A percentile compares a stretch with the other conserved stretches of the same genome.
Evolutionary conservation across 495 filamentous ascomycete species (phyloP).

Genomic region (Margaritispora aquatica): DNA sequence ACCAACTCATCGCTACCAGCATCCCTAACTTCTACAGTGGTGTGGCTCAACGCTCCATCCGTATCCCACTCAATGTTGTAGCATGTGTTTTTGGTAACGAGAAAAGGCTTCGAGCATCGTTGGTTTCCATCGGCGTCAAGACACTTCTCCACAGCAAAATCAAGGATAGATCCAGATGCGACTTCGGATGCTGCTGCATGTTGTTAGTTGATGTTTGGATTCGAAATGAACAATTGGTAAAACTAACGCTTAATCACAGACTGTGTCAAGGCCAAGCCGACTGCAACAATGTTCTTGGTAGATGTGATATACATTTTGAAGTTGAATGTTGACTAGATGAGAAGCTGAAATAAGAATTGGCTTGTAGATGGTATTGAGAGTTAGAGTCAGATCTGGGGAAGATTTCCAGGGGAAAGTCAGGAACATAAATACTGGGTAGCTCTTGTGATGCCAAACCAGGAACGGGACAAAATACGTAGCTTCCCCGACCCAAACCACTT

Average conservation of each 20-base stretch:
- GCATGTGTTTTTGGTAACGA: conserved; percentile 27
- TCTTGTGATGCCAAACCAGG: not conserved
- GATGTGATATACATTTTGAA: conserved; percentile 9
- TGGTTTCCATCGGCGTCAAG: conserved; percentile 26
- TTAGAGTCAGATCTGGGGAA: not conserved
- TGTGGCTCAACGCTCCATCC: conserved; percentile 31
- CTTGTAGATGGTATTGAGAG: not conserved
- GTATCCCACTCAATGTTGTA: conserved; percentile 34
- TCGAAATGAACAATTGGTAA: not conserved
- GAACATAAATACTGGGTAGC: not conserved
- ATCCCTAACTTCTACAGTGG: conserved; percentile 34
- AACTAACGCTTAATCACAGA: conserved; percentile 18
- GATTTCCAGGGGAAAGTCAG: not conserved
- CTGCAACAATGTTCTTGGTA: not conserved
- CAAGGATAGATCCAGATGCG: conserved; percentile 26
- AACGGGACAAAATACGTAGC: too few relatives aligned
- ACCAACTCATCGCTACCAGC: conserved; percentile 31
- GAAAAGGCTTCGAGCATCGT: conserved; percentile 32
- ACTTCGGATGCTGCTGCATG: conserved; percentile 20
- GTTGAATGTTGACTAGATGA: not conserved
- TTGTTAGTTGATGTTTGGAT: not conserved
- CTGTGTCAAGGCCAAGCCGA: conserved; percentile 27
- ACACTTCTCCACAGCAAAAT: conserved; percentile 31
- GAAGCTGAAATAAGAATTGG: not conserved
- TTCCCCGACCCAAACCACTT: too few relatives aligned